Conservation (phyloP, 768 basidiomycete genomes). For the Rubroboletus pulcherrimus region DNA sequence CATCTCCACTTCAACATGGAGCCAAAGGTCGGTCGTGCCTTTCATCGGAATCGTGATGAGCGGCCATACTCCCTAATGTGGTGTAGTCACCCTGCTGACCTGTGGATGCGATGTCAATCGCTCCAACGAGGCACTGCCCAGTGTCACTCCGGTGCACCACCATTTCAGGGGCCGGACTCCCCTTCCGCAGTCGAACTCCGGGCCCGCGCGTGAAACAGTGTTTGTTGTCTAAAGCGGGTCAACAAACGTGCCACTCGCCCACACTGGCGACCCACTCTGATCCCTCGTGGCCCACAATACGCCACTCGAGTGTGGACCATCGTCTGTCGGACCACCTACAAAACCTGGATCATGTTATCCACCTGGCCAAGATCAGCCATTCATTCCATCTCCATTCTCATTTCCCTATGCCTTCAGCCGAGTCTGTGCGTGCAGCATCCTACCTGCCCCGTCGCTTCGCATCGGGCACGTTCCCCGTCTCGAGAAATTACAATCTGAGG, state of each 20-base stretch:
- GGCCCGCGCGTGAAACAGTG: slow-evolving; percentile 5
- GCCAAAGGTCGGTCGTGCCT: neutral
- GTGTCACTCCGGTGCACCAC: neutral
- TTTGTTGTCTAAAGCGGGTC: neutral
- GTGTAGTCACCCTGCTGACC: neutral
- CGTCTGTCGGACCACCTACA: slow-evolving; percentile 16
- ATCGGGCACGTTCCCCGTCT: slow-evolving; percentile 29
- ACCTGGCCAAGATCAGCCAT: neutral
- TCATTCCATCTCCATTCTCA: neutral
- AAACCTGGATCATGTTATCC: neutral
- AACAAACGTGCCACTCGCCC: slow-evolving; percentile 1
- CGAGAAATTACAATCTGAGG: slow-evolving; percentile 22
- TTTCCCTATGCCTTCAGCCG: slow-evolving; percentile 7
- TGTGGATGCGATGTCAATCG: slow-evolving; percentile 4
- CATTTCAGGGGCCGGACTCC: neutral
- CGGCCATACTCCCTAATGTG: neutral
- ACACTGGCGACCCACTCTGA: neutral
- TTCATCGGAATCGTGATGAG: slow-evolving; percentile 6
- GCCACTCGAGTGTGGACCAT: slow-evolving; percentile 5
- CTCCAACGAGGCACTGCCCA: slow-evolving; percentile 9
- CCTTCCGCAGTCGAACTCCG: neutral
- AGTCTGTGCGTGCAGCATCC: slow-evolving; percentile 4
- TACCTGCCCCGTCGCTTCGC: slow-evolving; percentile 19
- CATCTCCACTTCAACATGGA: neutral
- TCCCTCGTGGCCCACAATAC: slow-evolving; percentile 1